Evolutionary conservation across 116 monocot genomes (phyloP).

Genomic region (Cymodocea nodosa): DNA sequence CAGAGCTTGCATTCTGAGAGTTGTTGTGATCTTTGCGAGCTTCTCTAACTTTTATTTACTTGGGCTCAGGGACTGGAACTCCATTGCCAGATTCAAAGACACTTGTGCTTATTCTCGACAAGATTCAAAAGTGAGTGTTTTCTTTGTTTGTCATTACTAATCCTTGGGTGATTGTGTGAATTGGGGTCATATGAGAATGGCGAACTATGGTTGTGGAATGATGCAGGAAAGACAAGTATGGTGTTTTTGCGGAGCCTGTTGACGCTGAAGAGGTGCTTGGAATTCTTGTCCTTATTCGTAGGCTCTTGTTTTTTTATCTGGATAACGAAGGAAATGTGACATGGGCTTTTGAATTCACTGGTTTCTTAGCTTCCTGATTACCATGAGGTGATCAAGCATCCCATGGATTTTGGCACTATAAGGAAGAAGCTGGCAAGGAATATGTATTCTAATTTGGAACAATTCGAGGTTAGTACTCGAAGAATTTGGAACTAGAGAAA

Average conservation of each 20-base stretch:
- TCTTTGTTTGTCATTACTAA: not conserved
- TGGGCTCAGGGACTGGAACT: constrained; percentile 16
- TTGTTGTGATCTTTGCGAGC: no score
- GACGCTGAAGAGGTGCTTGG: constrained; percentile 51
- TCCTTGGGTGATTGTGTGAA: not conserved
- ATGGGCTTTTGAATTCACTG: constrained; percentile 9
- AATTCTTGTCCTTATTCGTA: not conserved
- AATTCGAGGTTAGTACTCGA: constrained; percentile 64
- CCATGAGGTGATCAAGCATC: constrained; percentile 52
- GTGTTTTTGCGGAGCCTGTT: constrained; percentile 62
- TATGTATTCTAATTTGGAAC: constrained; percentile 35
- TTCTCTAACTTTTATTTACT: not conserved
- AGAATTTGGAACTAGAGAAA: not conserved
- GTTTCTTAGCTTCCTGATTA: constrained; percentile 67
- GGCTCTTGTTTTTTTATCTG: constrained; percentile 2
- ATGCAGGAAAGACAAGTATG: constrained; percentile 67
- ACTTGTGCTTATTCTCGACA: constrained; percentile 48
- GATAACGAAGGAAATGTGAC: not conserved
- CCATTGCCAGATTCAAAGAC: constrained; percentile 67
- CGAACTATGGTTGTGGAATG: not conserved
- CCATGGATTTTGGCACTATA: constrained; percentile 72
- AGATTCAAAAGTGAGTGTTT: constrained; percentile 61
- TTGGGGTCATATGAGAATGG: not conserved
- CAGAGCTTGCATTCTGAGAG: no score
- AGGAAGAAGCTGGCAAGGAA: constrained; percentile 45